phyloP scores from a whole-genome alignment of 768 basidiomycete genomes.

The Gymnopilus dilepis region DNA sequence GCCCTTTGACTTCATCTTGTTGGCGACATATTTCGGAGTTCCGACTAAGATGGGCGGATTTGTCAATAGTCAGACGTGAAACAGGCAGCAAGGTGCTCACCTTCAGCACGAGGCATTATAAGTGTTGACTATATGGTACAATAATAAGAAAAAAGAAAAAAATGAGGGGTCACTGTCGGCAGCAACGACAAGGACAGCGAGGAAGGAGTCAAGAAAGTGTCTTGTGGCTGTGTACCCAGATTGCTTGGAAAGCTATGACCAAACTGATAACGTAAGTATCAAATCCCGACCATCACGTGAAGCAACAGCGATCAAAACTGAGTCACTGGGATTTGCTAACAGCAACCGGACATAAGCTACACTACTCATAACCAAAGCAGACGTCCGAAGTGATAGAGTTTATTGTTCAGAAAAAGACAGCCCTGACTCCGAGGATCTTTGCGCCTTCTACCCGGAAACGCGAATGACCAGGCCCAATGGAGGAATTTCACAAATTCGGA shows the following conservation, averaged over 20 bases:
- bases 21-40: constrained; percentile 88
- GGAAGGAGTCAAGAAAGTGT: constrained; percentile 9
- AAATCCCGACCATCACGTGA: background rate
- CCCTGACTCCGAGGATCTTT: constrained; percentile 18
- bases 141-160: background rate
- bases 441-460: constrained; percentile 10
- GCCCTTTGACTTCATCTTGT: constrained; percentile 98
- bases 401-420: constrained; percentile 1
- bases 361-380: too few species aligned
- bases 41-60: constrained; percentile 56
- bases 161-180: constrained; percentile 17
- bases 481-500: constrained; percentile 16
- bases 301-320: background rate
- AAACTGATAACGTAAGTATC: background rate
- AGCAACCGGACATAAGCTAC: constrained; percentile 7
- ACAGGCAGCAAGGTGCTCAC: constrained; percentile 36
- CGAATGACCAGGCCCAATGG: background rate
- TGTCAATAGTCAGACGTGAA: background rate
- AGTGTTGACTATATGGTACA: constrained; percentile 8
- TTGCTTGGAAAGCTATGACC: constrained; percentile 8
- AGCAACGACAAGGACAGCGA: too few species aligned
- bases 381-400: background rate
- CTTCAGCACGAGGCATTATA: constrained; percentile 86
- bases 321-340: background rate
- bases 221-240: constrained; percentile 17